These are phyloP conservation scores for Metarhizium album DNA, from an alignment of 2,329 filamentous ascomycete genomes.

Conservation along the genomic window DNA sequence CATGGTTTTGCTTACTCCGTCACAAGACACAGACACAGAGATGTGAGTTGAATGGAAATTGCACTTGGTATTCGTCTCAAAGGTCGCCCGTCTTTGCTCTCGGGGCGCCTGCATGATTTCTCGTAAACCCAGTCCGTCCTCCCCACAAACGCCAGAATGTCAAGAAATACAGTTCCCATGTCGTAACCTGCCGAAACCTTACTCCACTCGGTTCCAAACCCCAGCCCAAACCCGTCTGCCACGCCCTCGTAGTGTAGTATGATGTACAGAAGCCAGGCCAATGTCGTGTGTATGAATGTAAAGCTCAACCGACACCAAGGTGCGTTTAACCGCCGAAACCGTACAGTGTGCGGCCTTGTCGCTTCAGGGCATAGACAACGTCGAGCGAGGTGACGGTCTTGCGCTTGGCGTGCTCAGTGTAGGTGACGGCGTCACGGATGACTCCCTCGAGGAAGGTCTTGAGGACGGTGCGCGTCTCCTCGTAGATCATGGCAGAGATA, in stretches of 20 bases:
- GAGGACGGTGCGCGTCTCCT: constrained; percentile 66
- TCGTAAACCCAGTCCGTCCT: constrained; percentile 5
- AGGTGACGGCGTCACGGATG: constrained; percentile 67
- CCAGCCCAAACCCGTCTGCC: background rate
- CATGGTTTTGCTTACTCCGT: background rate
- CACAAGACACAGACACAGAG: background rate
- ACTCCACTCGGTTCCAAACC: background rate
- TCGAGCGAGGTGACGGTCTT: constrained; percentile 66
- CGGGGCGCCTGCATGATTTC: constrained; percentile 19
- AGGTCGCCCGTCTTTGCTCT: constrained; percentile 20
- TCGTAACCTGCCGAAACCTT: constrained; percentile 16
- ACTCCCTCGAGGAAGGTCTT: constrained; percentile 71
- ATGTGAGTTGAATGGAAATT: background rate
- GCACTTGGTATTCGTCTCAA: constrained; percentile 10
- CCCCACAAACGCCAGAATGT: constrained; percentile 5
- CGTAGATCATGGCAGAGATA: constrained; percentile 92
- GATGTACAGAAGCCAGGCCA: constrained; percentile 4
- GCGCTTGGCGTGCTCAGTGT: constrained; percentile 72
- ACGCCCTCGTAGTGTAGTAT: background rate
- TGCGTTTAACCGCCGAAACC: constrained; percentile 71
- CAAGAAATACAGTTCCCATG: constrained; percentile 13
- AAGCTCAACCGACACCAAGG: background rate
- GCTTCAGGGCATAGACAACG: constrained; percentile 58
- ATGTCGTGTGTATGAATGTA: background rate
- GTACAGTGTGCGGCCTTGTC: constrained; percentile 69